Percentiles rank a stretch among this genome's conserved stretches.
Evolutionary conservation across 108 stramenopile species (phyloP).

Genomic region (Cyclotella baltica): DNA sequence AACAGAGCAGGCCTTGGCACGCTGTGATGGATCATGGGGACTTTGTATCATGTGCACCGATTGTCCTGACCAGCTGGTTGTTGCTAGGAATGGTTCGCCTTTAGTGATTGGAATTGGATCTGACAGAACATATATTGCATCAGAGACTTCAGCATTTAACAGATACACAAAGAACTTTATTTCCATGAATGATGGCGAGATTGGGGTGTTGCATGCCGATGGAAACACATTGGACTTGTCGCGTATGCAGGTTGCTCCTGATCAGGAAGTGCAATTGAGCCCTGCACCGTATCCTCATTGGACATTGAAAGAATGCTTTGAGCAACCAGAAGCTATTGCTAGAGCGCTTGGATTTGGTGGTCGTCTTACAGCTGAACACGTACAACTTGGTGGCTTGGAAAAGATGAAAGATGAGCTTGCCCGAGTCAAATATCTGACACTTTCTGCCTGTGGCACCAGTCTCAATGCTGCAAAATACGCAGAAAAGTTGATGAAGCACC

Average conservation of each 20-base stretch:
- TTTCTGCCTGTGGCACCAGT: conserved; percentile 97
- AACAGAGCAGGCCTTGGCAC: no score
- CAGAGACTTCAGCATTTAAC: conserved; percentile 98
- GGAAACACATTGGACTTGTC: conserved; percentile 89
- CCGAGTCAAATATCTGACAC: conserved; percentile 84
- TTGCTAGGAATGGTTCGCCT: no score
- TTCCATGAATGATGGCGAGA: conserved; percentile 98
- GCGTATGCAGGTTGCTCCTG: conserved; percentile 90
- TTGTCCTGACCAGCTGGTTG: conserved; percentile 87
- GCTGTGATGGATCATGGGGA: conserved; percentile 90
- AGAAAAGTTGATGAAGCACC: conserved; percentile 96
- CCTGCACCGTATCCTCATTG: conserved; percentile 97
- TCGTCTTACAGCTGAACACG: conserved; percentile 71
- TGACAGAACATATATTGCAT: conserved; percentile 95
- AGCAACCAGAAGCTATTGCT: conserved; percentile 81
- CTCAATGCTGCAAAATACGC: conserved; percentile 93
- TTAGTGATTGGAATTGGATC: conserved; percentile 95
- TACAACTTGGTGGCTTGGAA: conserved; percentile 91
- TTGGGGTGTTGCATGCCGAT: conserved; percentile 92
- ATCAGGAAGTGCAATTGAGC: conserved; percentile 91
- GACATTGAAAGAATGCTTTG: conserved; percentile 90
- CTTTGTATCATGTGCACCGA: conserved; percentile 71
- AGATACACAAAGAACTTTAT: no score
- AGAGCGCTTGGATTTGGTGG: conserved; percentile 92
- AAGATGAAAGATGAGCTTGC: conserved; percentile 69